phyloP scores from a whole-genome alignment of 441 rosid genomes.

The Pelargonium hybrid region DNA sequence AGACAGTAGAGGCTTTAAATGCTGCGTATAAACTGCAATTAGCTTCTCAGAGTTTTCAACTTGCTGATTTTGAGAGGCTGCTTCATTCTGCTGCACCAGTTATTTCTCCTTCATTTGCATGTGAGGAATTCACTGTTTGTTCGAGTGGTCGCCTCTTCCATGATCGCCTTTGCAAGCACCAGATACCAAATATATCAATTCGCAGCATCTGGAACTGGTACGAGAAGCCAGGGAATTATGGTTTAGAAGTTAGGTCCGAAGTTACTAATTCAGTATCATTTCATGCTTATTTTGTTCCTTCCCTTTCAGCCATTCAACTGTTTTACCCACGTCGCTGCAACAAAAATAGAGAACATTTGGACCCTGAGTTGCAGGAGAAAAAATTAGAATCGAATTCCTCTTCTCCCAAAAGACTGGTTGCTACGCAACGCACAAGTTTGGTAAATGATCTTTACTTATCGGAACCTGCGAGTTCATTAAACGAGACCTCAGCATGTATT shows the following conservation, averaged over 20 bases:
- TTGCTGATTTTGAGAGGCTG: conserved; percentile 22
- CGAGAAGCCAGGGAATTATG: conserved; percentile 23
- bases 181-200: conserved; percentile 19
- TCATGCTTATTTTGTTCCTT: conserved; percentile 27
- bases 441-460: not conserved
- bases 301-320: conserved; percentile 26
- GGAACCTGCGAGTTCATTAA: conserved; percentile 3
- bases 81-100: conserved; percentile 20
- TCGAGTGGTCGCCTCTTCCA: not conserved
- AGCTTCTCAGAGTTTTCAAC: conserved; percentile 17
- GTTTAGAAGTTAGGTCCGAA: conserved; percentile 22
- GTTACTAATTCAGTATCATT: conserved; percentile 3
- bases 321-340: conserved; percentile 11
- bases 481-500: not conserved
- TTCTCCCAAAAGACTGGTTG: not conserved
- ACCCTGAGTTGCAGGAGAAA: not conserved
- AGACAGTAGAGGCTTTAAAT: conserved; percentile 10
- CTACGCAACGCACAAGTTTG: not conserved
- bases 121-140: conserved; percentile 9
- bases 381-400: not conserved
- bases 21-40: conserved; percentile 20
- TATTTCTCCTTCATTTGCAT: conserved; percentile 11
- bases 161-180: conserved; percentile 16
- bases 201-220: conserved; percentile 24
- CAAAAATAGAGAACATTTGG: not conserved